Evolutionary conservation across 1,284 basidiomycete species (phyloP).

Genomic region (Violaceomyces palustris): DNA sequence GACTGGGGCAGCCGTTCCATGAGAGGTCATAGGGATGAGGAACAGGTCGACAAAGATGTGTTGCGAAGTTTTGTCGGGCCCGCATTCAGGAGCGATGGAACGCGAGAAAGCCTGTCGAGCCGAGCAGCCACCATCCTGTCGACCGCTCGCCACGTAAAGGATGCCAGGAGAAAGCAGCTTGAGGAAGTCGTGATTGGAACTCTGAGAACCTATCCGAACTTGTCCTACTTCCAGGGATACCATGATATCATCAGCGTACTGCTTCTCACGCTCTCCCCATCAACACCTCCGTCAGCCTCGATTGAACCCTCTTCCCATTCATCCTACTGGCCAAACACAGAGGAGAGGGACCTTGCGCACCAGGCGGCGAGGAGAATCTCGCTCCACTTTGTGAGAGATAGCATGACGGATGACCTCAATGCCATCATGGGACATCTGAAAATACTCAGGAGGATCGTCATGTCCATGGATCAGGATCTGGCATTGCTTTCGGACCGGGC

Average conservation of each 20-base stretch:
- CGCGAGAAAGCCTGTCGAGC: no score
- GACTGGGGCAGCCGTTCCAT: no score
- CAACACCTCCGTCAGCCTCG: no score
- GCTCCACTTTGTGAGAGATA: constrained; percentile 75
- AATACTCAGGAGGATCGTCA: constrained; percentile 66
- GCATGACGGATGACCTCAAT: constrained; percentile 77
- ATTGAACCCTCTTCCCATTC: constrained; percentile 1
- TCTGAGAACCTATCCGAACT: constrained; percentile 66
- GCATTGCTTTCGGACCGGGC: constrained; percentile 64
- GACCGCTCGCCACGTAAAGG: background rate
- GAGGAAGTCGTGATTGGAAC: constrained; percentile 58
- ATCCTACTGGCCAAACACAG: background rate
- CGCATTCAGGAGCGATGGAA: no score
- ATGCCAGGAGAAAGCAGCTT: constrained; percentile 26
- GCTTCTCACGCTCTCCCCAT: constrained; percentile 68
- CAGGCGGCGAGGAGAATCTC: constrained; percentile 62
- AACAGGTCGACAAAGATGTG: constrained; percentile 47
- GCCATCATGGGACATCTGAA: constrained; percentile 77
- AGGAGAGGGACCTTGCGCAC: constrained; percentile 3
- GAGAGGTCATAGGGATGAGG: constrained; percentile 35
- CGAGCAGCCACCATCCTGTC: background rate
- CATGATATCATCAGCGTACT: constrained; percentile 86
- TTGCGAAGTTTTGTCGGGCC: constrained; percentile 45
- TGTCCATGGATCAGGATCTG: constrained; percentile 67
- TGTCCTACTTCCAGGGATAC: constrained; percentile 82